Evolutionary conservation across 2,329 filamentous ascomycete genomes (phyloP).

Genomic region (Apiospora rasikravindrae): DNA sequence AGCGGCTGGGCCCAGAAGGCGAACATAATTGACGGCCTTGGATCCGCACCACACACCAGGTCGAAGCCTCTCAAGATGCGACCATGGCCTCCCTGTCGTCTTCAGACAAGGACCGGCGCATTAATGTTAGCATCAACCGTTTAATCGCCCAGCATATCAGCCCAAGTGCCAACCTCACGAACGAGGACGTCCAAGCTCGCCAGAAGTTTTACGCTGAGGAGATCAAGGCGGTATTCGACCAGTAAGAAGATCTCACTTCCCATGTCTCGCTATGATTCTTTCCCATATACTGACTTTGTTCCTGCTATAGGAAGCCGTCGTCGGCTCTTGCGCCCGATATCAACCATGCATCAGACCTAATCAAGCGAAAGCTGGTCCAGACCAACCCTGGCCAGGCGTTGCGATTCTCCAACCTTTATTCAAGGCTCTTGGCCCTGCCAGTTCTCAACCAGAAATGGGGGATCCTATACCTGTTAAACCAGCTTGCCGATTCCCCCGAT

Average conservation of each 20-base stretch:
- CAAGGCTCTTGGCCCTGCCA: slow-evolving; percentile 84
- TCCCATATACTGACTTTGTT: background rate
- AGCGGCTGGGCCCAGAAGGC: background rate
- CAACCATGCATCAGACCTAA: slow-evolving; percentile 90
- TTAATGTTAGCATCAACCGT: slow-evolving; percentile 79
- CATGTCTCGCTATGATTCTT: too few species aligned
- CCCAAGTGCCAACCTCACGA: slow-evolving; percentile 66
- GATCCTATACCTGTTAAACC: slow-evolving; percentile 88
- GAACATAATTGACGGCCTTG: background rate
- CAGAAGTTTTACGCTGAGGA: slow-evolving; percentile 26
- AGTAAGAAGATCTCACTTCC: slow-evolving; percentile 13
- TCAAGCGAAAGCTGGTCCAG: slow-evolving; percentile 84
- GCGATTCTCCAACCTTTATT: slow-evolving; percentile 89
- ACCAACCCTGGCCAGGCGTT: slow-evolving; percentile 80
- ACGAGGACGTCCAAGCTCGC: slow-evolving; percentile 62
- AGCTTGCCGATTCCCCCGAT: slow-evolving; percentile 73
- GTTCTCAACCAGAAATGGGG: slow-evolving; percentile 97
- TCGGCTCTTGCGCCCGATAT: slow-evolving; percentile 71
- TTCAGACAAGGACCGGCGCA: slow-evolving; percentile 64
- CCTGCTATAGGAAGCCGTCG: slow-evolving; percentile 49
- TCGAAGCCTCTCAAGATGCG: slow-evolving; percentile 36
- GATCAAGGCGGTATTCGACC: slow-evolving; percentile 20
- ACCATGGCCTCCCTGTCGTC: slow-evolving; percentile 59
- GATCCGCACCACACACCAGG: background rate
- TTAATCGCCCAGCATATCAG: slow-evolving; percentile 78